Percentiles rank a stretch among this genome's conserved stretches.
Conservation (phyloP, 148 eudicot species). For the Beta vulgaris region DNA sequence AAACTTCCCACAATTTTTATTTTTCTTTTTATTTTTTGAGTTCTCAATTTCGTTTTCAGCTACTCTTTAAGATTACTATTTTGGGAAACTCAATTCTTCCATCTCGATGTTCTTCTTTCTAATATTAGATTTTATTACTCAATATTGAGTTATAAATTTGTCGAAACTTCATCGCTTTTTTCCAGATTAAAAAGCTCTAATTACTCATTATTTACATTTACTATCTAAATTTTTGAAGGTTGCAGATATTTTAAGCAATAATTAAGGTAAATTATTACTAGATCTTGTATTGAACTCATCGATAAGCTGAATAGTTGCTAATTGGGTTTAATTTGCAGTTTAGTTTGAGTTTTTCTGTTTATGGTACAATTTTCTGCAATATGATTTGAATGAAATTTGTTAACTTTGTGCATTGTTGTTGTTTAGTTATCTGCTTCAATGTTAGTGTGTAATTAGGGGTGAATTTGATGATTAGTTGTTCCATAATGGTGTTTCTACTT, state of each 20-base stretch:
- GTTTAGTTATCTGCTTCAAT: neutral
- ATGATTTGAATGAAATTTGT: neutral
- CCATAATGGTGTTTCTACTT: neutral
- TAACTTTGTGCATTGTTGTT: neutral
- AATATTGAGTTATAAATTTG: slow-evolving; percentile 5
- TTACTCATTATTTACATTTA: neutral
- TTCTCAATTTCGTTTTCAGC: neutral
- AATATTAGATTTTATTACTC: neutral
- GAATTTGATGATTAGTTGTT: slow-evolving; percentile 8
- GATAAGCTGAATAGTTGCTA: neutral
- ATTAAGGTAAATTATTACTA: slow-evolving; percentile 18
- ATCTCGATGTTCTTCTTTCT: neutral
- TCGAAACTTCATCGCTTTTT: slow-evolving; percentile 19
- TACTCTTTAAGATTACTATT: neutral
- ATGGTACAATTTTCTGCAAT: neutral
- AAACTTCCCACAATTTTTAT: neutral
- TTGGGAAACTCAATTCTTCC: neutral
- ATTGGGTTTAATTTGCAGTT: neutral
- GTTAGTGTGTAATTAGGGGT: neutral
- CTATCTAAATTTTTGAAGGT: slow-evolving; percentile 6
- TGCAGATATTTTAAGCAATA: slow-evolving; percentile 11
- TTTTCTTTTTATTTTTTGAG: neutral
- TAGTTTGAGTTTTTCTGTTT: neutral
- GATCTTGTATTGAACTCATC: slow-evolving; percentile 23
- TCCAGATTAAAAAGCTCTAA: neutral